These are phyloP conservation scores for Neurospora tetraspora DNA, from an alignment of 495 filamentous ascomycete species.

Conservation along the genomic window DNA sequence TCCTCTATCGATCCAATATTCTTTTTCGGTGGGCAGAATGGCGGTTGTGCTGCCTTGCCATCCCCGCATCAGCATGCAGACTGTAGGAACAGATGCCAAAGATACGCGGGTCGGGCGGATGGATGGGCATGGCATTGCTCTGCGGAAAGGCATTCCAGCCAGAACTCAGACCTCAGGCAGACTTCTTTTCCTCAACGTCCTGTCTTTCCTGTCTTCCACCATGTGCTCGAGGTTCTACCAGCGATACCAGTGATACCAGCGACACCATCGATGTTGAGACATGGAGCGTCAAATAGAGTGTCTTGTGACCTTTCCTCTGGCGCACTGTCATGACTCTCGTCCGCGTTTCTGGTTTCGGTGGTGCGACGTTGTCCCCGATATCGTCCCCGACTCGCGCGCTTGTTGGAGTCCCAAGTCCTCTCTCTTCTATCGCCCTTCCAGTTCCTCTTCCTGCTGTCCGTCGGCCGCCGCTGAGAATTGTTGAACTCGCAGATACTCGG, in stretches of 20 bases:
- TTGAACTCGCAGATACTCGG: too few species aligned
- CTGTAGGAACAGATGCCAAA: neutral
- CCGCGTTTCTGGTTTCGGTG: neutral
- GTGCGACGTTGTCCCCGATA: neutral
- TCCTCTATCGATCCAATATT: neutral
- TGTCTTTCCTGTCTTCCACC: neutral
- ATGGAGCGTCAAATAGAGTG: neutral
- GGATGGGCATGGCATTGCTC: neutral
- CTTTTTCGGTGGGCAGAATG: neutral
- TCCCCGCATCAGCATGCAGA: neutral
- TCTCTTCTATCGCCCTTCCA: neutral
- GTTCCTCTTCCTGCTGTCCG: neutral
- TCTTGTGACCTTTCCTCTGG: neutral
- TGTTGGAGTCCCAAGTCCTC: neutral
- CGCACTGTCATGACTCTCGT: neutral
- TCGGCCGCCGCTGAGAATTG: neutral
- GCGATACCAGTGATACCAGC: neutral
- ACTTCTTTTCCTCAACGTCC: neutral
- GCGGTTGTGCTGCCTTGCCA: neutral
- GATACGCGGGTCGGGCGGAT: neutral
- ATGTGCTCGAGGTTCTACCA: neutral
- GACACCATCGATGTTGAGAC: neutral
- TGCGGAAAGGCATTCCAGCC: neutral
- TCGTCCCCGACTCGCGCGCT: neutral
- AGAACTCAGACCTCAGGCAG: neutral